phyloP scores from a whole-genome alignment of 169 alveolate genomes.

The Blepharisma undulans region DNA sequence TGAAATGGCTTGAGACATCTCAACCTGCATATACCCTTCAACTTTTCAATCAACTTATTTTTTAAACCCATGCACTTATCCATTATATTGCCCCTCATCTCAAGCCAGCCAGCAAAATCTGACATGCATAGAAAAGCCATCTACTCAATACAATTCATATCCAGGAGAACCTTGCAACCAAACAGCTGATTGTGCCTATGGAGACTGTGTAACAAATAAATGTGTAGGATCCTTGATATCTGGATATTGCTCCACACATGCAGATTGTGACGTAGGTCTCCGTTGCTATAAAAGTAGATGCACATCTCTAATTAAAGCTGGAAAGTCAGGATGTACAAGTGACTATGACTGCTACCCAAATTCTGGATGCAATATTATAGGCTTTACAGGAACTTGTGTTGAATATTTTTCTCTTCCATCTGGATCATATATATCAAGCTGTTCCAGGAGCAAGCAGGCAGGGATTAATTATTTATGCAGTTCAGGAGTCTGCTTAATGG shows the following conservation, averaged over 20 bases:
- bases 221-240: not conserved
- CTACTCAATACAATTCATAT: not conserved
- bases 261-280: slow-evolving; percentile 26
- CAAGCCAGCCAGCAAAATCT: not conserved
- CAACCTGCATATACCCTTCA: not conserved
- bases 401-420: slow-evolving; percentile 8
- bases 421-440: not conserved
- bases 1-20: not conserved
- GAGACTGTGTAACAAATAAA: not conserved
- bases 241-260: not conserved
- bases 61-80: not conserved
- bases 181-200: not conserved
- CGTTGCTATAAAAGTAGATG: not conserved
- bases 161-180: slow-evolving; percentile 42
- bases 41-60: slow-evolving; percentile 6
- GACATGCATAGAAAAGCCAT: not conserved
- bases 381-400: not conserved
- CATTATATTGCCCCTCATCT: not conserved
- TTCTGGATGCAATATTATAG: slow-evolving; percentile 20
- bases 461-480: not conserved
- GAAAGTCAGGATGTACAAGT: slow-evolving; percentile 13
- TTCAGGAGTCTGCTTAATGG: not conserved
- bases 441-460: not conserved
- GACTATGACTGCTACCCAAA: slow-evolving; percentile 11
- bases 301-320: not conserved